Evolutionary conservation across 805 yeast species (phyloP), one percentile per base, ranked within the genome.

Genomic region (Grigorovia yakushimaensis): DNA sequence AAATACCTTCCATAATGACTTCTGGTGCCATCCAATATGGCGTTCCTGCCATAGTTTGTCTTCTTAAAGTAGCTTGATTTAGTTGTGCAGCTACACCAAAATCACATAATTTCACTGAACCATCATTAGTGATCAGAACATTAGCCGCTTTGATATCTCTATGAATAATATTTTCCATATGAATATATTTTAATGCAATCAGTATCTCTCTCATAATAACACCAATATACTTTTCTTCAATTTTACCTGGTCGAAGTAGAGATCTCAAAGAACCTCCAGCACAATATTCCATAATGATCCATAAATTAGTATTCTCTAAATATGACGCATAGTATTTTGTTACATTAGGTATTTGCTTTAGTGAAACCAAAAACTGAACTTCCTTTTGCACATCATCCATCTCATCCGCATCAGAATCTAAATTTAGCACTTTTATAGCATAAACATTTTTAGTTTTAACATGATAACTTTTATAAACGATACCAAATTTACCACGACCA

Each of bases 11-110:
- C 68, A 86, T 76, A 38, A 91, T 91, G 30, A 91, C 98, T 64
- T 91, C 98, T 0, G 98, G 98, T 0, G 98, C 97, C 98, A 93
- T 93, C 98, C 98, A 93, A 62, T 88, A 93, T 0, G 94, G 94
- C 0, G 95, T 85, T 7, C 95, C 95, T 0, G 96, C 98, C 79
- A 94, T 88, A 0, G 98, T 93, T 35, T 91, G 85, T 56, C 98
- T 73, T 61, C 88, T 87, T 42, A 82, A 64, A 18, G 81, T 78
- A 37, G 82, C 76, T 36, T 89, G 74, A 2, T 94, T 79, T 41
- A 89, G 70, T 61, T 88, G 91, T 1, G 97, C 97, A 0, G 99
- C 98, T 20, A 94, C 98, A 30, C 99, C 99, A 67, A 93, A 93
- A 65, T 93, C 99, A 73, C 98, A 91, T 41, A 93, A 74, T 59